Percentiles rank a stretch among this genome's conserved stretches.
These are phyloP conservation scores for Chromosphaera perkinsii DNA, from an alignment of 208 protist genomes.

Conservation along the genomic window DNA sequence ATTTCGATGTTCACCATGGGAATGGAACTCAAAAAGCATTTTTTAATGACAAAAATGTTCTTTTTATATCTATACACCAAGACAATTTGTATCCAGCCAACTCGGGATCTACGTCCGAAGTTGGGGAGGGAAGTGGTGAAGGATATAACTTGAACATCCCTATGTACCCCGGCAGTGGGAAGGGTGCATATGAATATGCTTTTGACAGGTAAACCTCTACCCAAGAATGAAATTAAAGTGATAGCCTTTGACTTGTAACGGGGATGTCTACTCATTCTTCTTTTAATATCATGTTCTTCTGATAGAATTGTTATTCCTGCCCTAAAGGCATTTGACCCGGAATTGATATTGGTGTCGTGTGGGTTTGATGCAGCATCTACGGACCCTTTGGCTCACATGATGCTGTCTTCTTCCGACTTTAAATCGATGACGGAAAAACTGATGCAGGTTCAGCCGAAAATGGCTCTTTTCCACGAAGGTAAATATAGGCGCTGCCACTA, in stretches of 20 bases:
- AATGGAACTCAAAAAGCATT: slow-evolving; percentile 48
- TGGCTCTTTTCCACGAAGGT: neutral
- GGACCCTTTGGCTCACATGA: slow-evolving; percentile 5
- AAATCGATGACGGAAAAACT: neutral
- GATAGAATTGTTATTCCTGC: slow-evolving; percentile 10
- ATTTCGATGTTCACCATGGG: slow-evolving; percentile 47
- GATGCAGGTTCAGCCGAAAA: neutral
- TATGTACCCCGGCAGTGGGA: slow-evolving; percentile 23
- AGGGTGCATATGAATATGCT: slow-evolving; percentile 19
- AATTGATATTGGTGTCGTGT: slow-evolving; percentile 32
- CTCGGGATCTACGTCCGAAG: slow-evolving; percentile 1
- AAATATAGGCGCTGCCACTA: neutral
- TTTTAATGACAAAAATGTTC: slow-evolving; percentile 34
- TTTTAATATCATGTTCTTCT: too few species aligned
- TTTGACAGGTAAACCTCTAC: too few species aligned
- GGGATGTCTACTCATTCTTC: too few species aligned
- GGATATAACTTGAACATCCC: slow-evolving; percentile 48
- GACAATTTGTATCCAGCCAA: slow-evolving; percentile 31
- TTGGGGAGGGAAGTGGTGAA: slow-evolving; percentile 27
- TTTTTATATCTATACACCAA: slow-evolving; percentile 47
- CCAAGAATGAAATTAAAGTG: too few species aligned
- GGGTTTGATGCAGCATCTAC: slow-evolving; percentile 25
- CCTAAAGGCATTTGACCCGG: slow-evolving; percentile 11
- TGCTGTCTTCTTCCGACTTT: slow-evolving; percentile 7
- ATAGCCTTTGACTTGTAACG: too few species aligned